Evolutionary conservation across 2,329 filamentous ascomycete species (phyloP), one percentile per base, ranked within the genome.

Genomic region (Blastomyces emzantsi): DNA sequence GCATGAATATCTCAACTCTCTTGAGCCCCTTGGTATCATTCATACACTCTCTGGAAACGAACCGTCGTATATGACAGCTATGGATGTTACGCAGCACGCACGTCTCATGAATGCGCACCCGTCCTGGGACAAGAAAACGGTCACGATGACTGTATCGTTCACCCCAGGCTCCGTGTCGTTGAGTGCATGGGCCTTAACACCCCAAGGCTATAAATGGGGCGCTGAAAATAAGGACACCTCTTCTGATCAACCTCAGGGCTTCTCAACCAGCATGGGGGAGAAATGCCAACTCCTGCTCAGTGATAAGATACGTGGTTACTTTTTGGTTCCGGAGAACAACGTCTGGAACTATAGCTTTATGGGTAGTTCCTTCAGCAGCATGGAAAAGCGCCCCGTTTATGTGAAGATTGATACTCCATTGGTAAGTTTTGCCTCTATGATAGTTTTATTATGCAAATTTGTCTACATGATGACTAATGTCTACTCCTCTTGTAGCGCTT

Each of bases 331-430:
- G 0, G 92, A 97, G 72, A 88, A 88, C 62, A 87, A 87, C 66
- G 83, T 89, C 66, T 99, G 94, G 94, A 99, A 99, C 78, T 99
- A 97, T 80, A 94, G 90, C 76, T 99, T 99, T 82, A 91, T 97
- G 87, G 94, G 94, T 63, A 91, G 87, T 68, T 87, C 87, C 0
- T 99, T 97, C 73, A 87, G 88, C 17, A 87, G 87, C 51, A 83
- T 96, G 67, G 92, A 96, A 79, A 97, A 97, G 86, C 90, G 91
- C 79, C 83, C 87, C 3, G 85, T 97, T 54, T 89, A 92, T 70
- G 92, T 97, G 70, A 94, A 94, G 82, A 87, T 99, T 62, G 95
- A 97, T 77, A 95, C 91, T 54, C 94, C 94, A 22, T 77, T 88
- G 69, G 67, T 69, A 64, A 64, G 66, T 59, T 33, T 62, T 25